These are phyloP conservation scores for Dipteronia dyeriana DNA, from an alignment of 345 rosid species.

Conservation along the genomic window DNA sequence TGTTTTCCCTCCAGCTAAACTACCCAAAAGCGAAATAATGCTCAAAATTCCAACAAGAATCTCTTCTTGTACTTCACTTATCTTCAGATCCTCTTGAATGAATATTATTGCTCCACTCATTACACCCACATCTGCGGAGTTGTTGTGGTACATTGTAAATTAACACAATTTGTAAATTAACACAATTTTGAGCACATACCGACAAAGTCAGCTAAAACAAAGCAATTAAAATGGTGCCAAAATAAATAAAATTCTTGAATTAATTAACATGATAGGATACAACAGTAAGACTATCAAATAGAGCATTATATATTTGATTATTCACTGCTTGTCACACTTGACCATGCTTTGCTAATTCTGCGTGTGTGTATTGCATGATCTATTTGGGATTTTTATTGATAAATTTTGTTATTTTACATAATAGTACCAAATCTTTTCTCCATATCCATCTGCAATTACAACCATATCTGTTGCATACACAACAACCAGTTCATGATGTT, in stretches of 20 bases:
- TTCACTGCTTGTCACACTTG: too few relatives aligned
- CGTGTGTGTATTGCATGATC: neutral
- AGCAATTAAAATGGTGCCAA: neutral
- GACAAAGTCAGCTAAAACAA: slow-evolving; percentile 1
- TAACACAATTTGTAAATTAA: neutral
- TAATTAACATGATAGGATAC: neutral
- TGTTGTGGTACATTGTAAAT: neutral
- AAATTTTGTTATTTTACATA: neutral
- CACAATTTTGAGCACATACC: neutral
- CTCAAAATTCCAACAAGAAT: slow-evolving; percentile 60
- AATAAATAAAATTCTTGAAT: neutral
- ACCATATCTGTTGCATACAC: neutral
- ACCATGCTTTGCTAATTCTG: neutral
- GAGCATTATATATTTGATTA: neutral
- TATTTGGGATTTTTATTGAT: neutral
- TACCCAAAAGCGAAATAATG: slow-evolving; percentile 59
- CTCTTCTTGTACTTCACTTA: slow-evolving; percentile 54
- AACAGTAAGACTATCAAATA: neutral
- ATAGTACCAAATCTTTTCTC: neutral
- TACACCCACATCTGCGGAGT: slow-evolving; percentile 62
- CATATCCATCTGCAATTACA: neutral
- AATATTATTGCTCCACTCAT: slow-evolving; percentile 73
- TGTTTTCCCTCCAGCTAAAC: slow-evolving; percentile 61
- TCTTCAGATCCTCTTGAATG: slow-evolving; percentile 53
- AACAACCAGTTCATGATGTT: neutral